Evolutionary conservation across 2,329 filamentous ascomycete genomes (phyloP).

Genomic region (Amylocarpus encephaloides): DNA sequence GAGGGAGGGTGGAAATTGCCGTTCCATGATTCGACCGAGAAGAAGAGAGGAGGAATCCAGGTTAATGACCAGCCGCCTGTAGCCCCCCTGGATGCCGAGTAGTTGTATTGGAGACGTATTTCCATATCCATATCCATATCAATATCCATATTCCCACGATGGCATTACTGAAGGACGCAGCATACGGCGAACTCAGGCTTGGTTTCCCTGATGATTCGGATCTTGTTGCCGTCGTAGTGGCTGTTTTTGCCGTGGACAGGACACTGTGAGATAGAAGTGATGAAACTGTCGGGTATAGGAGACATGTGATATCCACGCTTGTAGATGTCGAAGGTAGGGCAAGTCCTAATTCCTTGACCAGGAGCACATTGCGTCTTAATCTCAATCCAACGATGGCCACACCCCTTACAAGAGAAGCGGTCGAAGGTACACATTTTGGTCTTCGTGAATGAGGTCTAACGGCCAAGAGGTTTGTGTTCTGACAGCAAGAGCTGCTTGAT

Average conservation of each 20-base stretch:
- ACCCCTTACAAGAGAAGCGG: conserved; percentile 11
- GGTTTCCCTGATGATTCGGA: conserved; percentile 13
- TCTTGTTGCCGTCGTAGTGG: conserved; percentile 14
- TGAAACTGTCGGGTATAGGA: background rate
- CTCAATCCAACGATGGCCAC: conserved; percentile 11
- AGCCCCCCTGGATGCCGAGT: conserved; percentile 73
- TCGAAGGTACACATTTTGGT: background rate
- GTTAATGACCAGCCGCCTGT: conserved; percentile 73
- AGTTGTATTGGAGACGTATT: conserved; percentile 21
- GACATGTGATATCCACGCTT: too few species aligned
- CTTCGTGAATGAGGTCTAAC: too few species aligned
- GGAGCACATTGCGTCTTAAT: conserved; percentile 12
- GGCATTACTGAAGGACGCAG: conserved; percentile 2
- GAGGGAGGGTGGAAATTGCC: conserved; percentile 84
- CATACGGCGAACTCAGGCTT: background rate
- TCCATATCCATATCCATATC: background rate
- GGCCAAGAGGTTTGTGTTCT: too few species aligned
- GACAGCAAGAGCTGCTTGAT: too few species aligned
- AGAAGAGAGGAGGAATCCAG: conserved; percentile 85
- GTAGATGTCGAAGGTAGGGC: conserved; percentile 3
- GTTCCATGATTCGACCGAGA: conserved; percentile 73
- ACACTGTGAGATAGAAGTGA: conserved; percentile 2
- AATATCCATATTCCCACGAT: background rate
- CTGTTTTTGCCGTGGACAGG: conserved; percentile 12
- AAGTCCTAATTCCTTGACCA: conserved; percentile 16